Conservation (phyloP, 352 stramenopile species). For the Phytophthora idaei region DNA sequence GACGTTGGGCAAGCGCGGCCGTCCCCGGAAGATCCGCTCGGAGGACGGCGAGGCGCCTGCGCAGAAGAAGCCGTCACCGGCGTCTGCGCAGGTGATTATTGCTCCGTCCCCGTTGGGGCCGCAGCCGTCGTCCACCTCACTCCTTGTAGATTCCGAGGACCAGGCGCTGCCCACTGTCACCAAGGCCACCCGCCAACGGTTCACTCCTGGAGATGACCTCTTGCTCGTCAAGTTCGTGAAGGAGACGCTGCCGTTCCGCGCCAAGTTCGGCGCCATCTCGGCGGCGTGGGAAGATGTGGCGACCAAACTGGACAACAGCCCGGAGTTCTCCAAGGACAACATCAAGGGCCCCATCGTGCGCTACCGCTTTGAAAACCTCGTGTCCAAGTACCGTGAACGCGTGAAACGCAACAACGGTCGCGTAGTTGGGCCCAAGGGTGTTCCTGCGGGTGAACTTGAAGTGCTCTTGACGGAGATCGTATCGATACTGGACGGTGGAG, state of each 20-base stretch:
- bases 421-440: conserved; percentile 32
- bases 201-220: conserved; percentile 39
- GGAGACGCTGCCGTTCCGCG: conserved; percentile 35
- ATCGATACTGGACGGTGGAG: conserved; percentile 33
- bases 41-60: conserved; percentile 1
- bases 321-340: conserved; percentile 38
- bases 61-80: conserved; percentile 17
- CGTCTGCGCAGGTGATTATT: conserved; percentile 15
- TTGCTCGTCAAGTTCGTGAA: conserved; percentile 38
- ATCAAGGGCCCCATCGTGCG: conserved; percentile 42
- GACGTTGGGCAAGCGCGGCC: conserved; percentile 36
- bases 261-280: conserved; percentile 44
- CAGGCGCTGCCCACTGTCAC: conserved; percentile 19
- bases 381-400: conserved; percentile 40
- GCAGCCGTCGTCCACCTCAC: conserved; percentile 27
- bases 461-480: conserved; percentile 43
- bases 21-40: conserved; percentile 30
- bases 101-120: conserved; percentile 27
- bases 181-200: conserved; percentile 35
- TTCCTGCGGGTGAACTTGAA: conserved; percentile 39
- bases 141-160: conserved; percentile 29
- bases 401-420: conserved; percentile 39
- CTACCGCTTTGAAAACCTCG: conserved; percentile 44
- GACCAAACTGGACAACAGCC: conserved; percentile 26
- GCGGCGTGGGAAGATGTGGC: conserved; percentile 42